phyloP scores from a whole-genome alignment of 345 rosid species.

The Dipteronia sinensis region DNA sequence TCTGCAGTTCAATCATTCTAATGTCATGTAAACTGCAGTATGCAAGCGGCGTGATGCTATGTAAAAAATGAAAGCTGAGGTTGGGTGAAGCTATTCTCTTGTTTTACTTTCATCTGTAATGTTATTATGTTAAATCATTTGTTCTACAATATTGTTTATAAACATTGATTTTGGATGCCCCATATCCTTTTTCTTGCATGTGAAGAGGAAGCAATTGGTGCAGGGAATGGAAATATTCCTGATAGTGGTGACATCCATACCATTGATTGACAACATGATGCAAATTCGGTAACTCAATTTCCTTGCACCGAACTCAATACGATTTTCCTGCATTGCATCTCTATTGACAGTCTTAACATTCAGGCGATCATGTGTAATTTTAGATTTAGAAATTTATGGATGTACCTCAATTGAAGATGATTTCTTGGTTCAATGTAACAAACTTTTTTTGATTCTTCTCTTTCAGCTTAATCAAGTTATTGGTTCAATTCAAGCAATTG shows the following conservation, averaged over 20 bases:
- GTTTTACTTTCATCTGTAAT: background rate
- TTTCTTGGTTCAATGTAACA: background rate
- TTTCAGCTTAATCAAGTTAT: conserved; percentile 83
- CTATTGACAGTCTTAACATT: no score
- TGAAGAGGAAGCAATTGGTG: conserved; percentile 66
- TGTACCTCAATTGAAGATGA: background rate
- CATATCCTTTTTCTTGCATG: conserved; percentile 17
- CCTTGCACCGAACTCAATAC: no score
- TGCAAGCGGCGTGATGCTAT: conserved; percentile 71
- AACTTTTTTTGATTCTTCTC: background rate
- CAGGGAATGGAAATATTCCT: conserved; percentile 61
- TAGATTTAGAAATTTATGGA: no score
- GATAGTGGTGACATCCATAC: no score
- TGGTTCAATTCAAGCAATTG: conserved; percentile 80
- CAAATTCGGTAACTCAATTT: conserved; percentile 66
- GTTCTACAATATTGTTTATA: background rate
- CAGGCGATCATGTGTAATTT: no score
- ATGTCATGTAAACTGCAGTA: conserved; percentile 44
- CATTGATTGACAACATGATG: conserved; percentile 86
- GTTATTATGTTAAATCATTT: background rate
- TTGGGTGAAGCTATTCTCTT: conserved; percentile 26
- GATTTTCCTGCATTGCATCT: no score
- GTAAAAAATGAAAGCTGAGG: conserved; percentile 80
- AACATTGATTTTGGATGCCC: no score
- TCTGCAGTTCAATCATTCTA: no score